Evolutionary conservation across 1,284 basidiomycete species (phyloP).

Genomic region (Schizopora paradoxa): DNA sequence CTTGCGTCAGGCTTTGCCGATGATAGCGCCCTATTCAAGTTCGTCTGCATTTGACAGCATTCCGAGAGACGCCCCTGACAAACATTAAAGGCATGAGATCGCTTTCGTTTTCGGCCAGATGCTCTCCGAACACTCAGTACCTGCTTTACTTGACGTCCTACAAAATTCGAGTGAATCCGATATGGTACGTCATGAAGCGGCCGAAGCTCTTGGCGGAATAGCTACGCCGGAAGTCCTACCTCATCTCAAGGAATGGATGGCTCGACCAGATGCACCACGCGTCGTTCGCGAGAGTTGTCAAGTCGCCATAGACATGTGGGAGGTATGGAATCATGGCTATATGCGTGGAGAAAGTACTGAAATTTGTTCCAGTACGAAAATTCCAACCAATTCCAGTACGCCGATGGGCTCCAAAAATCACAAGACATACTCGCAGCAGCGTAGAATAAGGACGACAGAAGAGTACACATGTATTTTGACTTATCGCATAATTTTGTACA

Average conservation of each 20-base stretch:
- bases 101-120: slow-evolving; percentile 98
- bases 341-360: background rate
- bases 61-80: background rate
- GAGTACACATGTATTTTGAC: background rate
- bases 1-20: slow-evolving; percentile 88
- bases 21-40: slow-evolving; percentile 89
- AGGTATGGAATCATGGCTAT: slow-evolving; percentile 46
- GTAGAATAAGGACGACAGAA: no score
- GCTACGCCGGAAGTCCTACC: slow-evolving; percentile 88
- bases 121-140: slow-evolving; percentile 84
- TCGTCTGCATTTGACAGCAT: slow-evolving; percentile 24
- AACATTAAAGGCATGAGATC: slow-evolving; percentile 76
- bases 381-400: slow-evolving; percentile 86
- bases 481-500: no score
- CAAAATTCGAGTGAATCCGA: slow-evolving; percentile 75
- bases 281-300: slow-evolving; percentile 97
- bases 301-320: slow-evolving; percentile 96
- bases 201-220: slow-evolving; percentile 96
- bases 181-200: slow-evolving; percentile 99
- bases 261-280: slow-evolving; percentile 69
- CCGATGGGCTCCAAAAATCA: slow-evolving; percentile 41
- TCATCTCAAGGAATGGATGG: slow-evolving; percentile 83
- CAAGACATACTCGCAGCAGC: background rate
- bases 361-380: slow-evolving; percentile 69
- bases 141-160: slow-evolving; percentile 78